A percentile compares a stretch with the other conserved stretches of the same genome.
These are phyloP conservation scores for Myxozyma lipomycoides DNA, from an alignment of 805 yeast species.

Conservation along the genomic window DNA sequence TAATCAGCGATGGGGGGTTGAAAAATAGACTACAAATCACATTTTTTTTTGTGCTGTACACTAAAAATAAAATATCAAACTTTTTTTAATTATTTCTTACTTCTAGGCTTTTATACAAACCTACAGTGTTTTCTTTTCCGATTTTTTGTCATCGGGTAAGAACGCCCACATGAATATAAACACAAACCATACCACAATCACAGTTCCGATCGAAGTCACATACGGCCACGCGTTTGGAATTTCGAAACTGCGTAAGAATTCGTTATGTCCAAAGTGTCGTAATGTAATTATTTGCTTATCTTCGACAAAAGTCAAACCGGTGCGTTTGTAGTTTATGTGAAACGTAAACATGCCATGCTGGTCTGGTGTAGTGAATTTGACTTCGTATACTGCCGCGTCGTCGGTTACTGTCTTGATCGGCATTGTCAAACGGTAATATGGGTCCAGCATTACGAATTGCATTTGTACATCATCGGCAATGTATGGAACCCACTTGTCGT, in stretches of 20 bases:
- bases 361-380: conserved; percentile 73
- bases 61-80: neutral
- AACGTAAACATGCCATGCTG: conserved; percentile 96
- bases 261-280: conserved; percentile 93
- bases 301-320: conserved; percentile 65
- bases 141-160: conserved; percentile 1
- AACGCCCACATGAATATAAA: conserved; percentile 58
- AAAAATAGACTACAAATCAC: neutral
- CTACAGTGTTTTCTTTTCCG: conserved; percentile 14
- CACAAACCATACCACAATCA: conserved; percentile 68
- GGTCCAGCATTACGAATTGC: conserved; percentile 86
- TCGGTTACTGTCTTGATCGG: conserved; percentile 41
- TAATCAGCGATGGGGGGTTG: conserved; percentile 48
- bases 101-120: too few relatives aligned
- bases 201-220: conserved; percentile 63
- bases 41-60: neutral
- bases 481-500: conserved; percentile 69
- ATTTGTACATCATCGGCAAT: conserved; percentile 63
- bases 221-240: conserved; percentile 93
- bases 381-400: conserved; percentile 44
- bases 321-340: conserved; percentile 68
- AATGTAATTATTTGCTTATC: conserved; percentile 72
- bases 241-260: conserved; percentile 87
- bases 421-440: conserved; percentile 80
- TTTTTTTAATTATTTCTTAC: neutral